Base-by-base conservation (phyloP, 768 basidiomycete species). In the Mycena latifolia region DNA sequence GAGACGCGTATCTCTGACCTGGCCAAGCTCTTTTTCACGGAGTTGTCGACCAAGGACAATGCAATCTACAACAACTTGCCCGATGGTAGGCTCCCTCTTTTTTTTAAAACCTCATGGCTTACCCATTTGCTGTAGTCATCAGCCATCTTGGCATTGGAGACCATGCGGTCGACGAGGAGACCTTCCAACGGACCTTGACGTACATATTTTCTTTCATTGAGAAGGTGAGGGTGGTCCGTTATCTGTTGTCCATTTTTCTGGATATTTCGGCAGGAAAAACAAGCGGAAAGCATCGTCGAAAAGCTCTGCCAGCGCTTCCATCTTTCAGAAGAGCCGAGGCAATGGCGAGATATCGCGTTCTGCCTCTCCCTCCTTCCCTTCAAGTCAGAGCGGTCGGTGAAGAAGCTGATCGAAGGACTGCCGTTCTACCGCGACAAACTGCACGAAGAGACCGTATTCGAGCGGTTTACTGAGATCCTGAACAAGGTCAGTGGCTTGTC, bases 51-150 rank as follows among this genome's bases (percentile, higher is more conserved):
- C 28, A 99, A 99, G 80, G 98, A 99, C 72, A 99, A 99, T 76
- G 98, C 96, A 9, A 96, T 99, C 62, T 98, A 99, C 76, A 99
- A 99, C 79, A 99, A 99, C 77, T 79, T 99, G 72, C 98, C 96
- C 2, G 98, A 99, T 79, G 93, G 94, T 93, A 72, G 35, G 89
- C 62, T 14, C 15, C 45, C 25, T 43, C 20, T 17, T 57, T 22
- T 50, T 53, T 6, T 37, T 54, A 3, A 51, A 48, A 35, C 31
- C 12, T 20, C 33, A 14, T 20, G 29, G 33, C 48, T 20, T 22
- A 10, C 50, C 63, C 66, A 55, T 69, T 66, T 12, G 67, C 20
- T 55, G 37, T 18, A 95, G 93, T 99, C 55, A 99, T 99, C 80
- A 95, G 93, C 73, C 96, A 99, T 75, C 79, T 99, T 27, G 96